Conservation (phyloP, 257 asterid species). For the Scutellaria baicalensis region DNA sequence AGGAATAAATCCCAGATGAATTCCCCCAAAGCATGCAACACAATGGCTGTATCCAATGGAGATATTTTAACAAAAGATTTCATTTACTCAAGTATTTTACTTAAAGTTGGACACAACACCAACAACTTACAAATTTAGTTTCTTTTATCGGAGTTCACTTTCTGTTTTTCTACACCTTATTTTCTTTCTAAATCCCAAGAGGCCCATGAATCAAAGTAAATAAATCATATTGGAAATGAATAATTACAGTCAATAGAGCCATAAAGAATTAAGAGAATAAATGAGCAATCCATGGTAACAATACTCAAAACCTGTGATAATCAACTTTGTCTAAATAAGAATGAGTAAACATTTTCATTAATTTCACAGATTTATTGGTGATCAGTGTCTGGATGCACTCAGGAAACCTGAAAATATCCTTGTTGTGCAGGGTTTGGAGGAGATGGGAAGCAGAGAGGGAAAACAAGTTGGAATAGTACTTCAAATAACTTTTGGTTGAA, state of each 20-base stretch:
- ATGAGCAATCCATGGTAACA: not conserved
- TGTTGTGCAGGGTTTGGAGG: not conserved
- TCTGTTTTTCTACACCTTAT: not conserved
- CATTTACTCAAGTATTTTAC: not conserved
- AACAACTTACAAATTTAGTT: not conserved
- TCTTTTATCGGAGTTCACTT: not conserved
- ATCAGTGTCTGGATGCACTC: slow-evolving; percentile 4
- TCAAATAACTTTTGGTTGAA: slow-evolving; percentile 21
- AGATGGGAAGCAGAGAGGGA: slow-evolving; percentile 5
- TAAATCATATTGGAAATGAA: not conserved
- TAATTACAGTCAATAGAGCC: not conserved
- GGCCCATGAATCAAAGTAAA: not conserved
- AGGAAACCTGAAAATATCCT: slow-evolving; percentile 4
- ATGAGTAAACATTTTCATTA: not conserved
- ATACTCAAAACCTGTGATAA: not conserved
- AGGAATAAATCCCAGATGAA: not conserved
- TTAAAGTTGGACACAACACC: not conserved
- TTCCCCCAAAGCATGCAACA: not conserved
- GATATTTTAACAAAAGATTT: not conserved
- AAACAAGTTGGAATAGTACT: slow-evolving; percentile 4
- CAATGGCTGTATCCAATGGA: not conserved
- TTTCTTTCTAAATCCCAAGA: not conserved
- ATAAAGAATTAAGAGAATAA: not conserved
- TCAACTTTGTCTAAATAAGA: not conserved
- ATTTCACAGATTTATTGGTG: not conserved